Percentiles rank a stretch among this genome's conserved stretches.
These are phyloP conservation scores for Pelargonium fulgidum DNA, from an alignment of 441 rosid genomes.

Conservation along the genomic window DNA sequence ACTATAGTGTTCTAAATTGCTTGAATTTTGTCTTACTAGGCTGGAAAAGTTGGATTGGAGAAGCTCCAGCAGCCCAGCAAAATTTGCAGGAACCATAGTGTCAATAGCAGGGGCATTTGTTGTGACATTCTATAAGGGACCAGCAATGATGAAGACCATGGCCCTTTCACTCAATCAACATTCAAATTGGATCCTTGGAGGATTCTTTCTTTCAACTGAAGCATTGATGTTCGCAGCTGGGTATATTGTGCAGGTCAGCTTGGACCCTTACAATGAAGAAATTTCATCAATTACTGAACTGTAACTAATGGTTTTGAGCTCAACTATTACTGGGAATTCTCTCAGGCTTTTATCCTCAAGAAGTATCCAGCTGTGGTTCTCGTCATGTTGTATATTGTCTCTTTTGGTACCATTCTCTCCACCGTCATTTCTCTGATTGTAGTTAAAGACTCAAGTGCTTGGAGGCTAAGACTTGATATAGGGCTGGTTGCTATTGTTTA, in stretches of 20 bases:
- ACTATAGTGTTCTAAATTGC: not conserved
- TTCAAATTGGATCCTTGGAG: slow-evolving; percentile 29
- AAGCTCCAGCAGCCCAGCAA: slow-evolving; percentile 35
- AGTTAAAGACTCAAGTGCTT: slow-evolving; percentile 34
- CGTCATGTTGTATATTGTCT: slow-evolving; percentile 25
- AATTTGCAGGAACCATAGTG: slow-evolving; percentile 44
- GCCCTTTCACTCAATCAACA: not conserved
- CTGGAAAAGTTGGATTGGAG: slow-evolving; percentile 40
- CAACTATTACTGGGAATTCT: not conserved
- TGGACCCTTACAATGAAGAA: not conserved
- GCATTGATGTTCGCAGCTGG: not conserved
- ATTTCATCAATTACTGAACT: too few species aligned
- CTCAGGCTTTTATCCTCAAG: slow-evolving; percentile 34
- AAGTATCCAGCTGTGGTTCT: slow-evolving; percentile 36
- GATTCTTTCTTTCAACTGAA: slow-evolving; percentile 19
- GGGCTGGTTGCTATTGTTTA: slow-evolving; percentile 26
- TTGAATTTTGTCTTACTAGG: slow-evolving; percentile 22
- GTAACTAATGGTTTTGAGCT: not conserved
- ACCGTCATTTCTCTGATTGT: slow-evolving; percentile 25
- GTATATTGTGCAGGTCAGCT: not conserved
- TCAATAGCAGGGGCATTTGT: slow-evolving; percentile 47
- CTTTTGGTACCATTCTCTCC: slow-evolving; percentile 26
- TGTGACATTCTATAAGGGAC: slow-evolving; percentile 52
- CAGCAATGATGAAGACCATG: slow-evolving; percentile 34
- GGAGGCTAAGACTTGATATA: slow-evolving; percentile 32